Percentiles rank a stretch among this genome's conserved stretches.
Conservation (phyloP, 129 eudicot genomes). For the Artemisia annua region DNA sequence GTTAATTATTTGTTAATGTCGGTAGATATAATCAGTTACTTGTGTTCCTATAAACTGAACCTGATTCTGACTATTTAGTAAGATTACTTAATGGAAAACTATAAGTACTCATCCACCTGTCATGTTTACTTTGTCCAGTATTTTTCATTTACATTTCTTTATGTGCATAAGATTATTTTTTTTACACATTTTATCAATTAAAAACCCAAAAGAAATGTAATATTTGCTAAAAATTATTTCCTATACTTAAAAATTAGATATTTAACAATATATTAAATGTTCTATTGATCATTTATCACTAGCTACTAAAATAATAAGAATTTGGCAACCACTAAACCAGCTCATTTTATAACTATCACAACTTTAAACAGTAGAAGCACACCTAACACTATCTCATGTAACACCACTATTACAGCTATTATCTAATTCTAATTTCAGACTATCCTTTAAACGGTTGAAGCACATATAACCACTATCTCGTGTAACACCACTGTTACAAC, state of each 20-base stretch:
- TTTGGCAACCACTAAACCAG: neutral
- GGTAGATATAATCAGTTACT: neutral
- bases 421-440: too few relatives aligned
- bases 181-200: too few relatives aligned
- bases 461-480: constrained; percentile 3
- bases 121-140: neutral
- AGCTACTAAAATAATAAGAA: neutral
- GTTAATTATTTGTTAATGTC: neutral
- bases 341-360: neutral
- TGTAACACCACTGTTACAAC: neutral
- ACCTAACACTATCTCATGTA: too few relatives aligned
- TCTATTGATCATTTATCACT: neutral
- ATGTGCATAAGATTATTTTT: too few relatives aligned
- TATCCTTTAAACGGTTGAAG: neutral
- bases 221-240: too few relatives aligned
- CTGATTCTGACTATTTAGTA: neutral
- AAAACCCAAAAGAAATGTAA: too few relatives aligned
- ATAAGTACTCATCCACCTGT: neutral
- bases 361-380: neutral
- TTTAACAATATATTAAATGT: too few relatives aligned
- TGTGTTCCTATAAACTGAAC: neutral
- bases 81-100: neutral
- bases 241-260: too few relatives aligned
- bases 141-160: neutral
- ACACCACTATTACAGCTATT: too few relatives aligned